Conservation (phyloP, 225 moss, liverwort and hornwort species). For the Rhytidiadelphus loreus region DNA sequence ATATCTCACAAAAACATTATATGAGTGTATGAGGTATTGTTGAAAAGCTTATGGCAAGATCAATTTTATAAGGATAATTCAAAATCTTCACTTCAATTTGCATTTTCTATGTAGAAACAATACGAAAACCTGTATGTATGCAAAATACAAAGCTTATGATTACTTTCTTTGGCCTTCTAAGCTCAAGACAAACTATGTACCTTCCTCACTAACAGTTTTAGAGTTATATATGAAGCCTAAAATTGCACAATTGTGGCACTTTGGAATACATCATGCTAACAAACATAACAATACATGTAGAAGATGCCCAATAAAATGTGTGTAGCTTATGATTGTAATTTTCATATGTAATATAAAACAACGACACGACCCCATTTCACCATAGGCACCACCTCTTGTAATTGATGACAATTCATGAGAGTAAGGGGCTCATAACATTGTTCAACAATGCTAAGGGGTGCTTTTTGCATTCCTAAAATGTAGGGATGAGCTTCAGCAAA, state of each 20-base stretch:
- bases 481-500: accelerated
- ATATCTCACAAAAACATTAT: not conserved
- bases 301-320: not conserved
- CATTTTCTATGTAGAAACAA: not conserved
- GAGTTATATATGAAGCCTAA: too few species aligned
- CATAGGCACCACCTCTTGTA: accelerated
- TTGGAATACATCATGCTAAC: too few species aligned
- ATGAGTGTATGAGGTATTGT: accelerated
- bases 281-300: too few species aligned
- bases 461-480: not conserved
- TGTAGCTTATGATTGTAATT: accelerated
- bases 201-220: too few species aligned
- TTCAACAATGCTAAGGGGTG: accelerated
- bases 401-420: too few species aligned
- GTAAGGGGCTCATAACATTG: accelerated
- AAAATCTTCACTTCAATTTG: not conserved
- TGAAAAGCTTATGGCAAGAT: not conserved
- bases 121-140: not conserved
- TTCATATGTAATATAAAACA: not conserved
- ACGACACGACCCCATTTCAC: not conserved
- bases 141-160: not conserved
- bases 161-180: not conserved
- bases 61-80: not conserved
- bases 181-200: not conserved
- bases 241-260: too few species aligned